These are phyloP conservation scores for Fallopia convolvulus DNA, from an alignment of 148 eudicot species.

Conservation along the genomic window DNA sequence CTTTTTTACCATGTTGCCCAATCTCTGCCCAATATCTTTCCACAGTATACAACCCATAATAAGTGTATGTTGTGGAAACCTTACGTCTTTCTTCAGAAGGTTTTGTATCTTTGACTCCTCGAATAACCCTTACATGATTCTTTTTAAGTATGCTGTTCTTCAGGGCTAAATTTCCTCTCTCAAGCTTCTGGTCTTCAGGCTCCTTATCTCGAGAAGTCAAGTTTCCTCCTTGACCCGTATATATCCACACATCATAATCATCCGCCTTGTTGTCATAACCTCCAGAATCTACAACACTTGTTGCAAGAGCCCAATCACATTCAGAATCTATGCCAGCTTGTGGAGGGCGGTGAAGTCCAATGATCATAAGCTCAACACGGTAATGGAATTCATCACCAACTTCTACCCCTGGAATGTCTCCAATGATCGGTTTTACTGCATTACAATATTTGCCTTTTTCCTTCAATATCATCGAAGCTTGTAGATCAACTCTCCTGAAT, in stretches of 20 bases:
- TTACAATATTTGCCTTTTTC: slow-evolving; percentile 43
- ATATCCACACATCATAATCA: slow-evolving; percentile 54
- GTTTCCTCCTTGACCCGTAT: slow-evolving; percentile 77
- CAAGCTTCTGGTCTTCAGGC: slow-evolving; percentile 80
- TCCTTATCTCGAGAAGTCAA: slow-evolving; percentile 33
- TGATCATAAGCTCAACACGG: slow-evolving; percentile 68
- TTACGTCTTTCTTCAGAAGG: slow-evolving; percentile 31
- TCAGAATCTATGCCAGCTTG: slow-evolving; percentile 72
- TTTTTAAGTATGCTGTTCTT: slow-evolving; percentile 43
- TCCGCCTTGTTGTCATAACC: slow-evolving; percentile 59
- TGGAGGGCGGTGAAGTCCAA: slow-evolving; percentile 68
- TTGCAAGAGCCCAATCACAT: slow-evolving; percentile 33
- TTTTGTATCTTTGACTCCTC: slow-evolving; percentile 63
- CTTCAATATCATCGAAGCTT: slow-evolving; percentile 40
- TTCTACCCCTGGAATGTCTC: slow-evolving; percentile 77
- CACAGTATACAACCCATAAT: slow-evolving; percentile 72
- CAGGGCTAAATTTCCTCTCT: slow-evolving; percentile 73
- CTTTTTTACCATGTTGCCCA: slow-evolving; percentile 51
- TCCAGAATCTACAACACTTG: slow-evolving; percentile 78
- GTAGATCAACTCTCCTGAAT: slow-evolving; percentile 41
- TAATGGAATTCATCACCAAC: slow-evolving; percentile 84
- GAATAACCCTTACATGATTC: slow-evolving; percentile 62
- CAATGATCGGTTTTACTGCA: slow-evolving; percentile 28
- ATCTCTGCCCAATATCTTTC: slow-evolving; percentile 40
- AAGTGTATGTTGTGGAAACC: slow-evolving; percentile 47